phyloP scores from a whole-genome alignment of 2,329 filamentous ascomycete genomes.

The Diaporthe sp. region DNA sequence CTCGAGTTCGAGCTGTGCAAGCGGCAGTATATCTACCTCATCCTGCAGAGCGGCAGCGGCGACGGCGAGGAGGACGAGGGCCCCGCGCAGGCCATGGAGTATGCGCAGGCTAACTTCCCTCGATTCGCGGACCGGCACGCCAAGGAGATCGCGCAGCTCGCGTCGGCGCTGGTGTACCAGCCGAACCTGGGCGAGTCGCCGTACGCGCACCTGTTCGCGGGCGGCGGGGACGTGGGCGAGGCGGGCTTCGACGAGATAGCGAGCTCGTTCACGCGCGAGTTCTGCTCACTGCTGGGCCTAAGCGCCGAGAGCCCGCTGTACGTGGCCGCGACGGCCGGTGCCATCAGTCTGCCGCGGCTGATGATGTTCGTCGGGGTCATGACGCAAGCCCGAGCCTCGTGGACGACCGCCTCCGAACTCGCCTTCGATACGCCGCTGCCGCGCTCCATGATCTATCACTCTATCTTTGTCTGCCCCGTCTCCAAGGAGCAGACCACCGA shows the following conservation, averaged over 20 bases:
- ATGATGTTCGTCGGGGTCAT: constrained; percentile 91
- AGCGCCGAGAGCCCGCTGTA: constrained; percentile 94
- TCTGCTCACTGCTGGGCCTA: constrained; percentile 90
- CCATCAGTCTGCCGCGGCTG: constrained; percentile 89
- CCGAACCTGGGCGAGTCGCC: constrained; percentile 82
- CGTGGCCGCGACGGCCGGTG: constrained; percentile 90
- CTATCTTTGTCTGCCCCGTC: constrained; percentile 97
- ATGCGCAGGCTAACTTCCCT: constrained; percentile 81
- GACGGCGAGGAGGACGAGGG: constrained; percentile 63
- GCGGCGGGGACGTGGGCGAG: constrained; percentile 59
- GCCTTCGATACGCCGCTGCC: constrained; percentile 80
- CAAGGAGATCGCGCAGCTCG: constrained; percentile 84
- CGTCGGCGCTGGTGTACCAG: constrained; percentile 83
- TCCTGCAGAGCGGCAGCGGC: constrained; percentile 76
- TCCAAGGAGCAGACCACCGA: constrained; percentile 97
- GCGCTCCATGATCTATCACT: constrained; percentile 81
- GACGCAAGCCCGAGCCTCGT: constrained; percentile 90
- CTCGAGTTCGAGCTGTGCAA: constrained; percentile 95
- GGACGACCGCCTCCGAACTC: constrained; percentile 92
- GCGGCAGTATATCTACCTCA: constrained; percentile 91
- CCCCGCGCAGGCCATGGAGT: constrained; percentile 79
- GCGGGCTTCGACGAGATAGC: constrained; percentile 81
- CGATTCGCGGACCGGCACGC: constrained; percentile 82
- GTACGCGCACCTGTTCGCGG: constrained; percentile 82
- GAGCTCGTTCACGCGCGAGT: constrained; percentile 91